Evolutionary conservation across 352 stramenopile species (phyloP), one percentile per base, ranked within the genome.

Genomic region (Phytophthora pini): DNA sequence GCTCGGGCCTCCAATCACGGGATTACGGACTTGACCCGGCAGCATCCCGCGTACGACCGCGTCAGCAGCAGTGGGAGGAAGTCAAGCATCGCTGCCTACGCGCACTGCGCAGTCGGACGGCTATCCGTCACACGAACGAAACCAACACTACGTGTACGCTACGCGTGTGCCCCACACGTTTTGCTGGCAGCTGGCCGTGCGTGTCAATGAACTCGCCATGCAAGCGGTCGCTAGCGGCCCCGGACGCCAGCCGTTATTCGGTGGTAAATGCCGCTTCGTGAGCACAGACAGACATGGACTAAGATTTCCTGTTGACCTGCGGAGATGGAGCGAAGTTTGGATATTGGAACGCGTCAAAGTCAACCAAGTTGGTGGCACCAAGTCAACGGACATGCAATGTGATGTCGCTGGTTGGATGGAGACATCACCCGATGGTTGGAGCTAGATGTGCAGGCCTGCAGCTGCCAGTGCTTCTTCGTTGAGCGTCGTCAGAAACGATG

Each of bases 401-500:
- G 12, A 20, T 31, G 43, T 17, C 13, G 27, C 5, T 4, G 20
- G 17, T 24, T 54, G 47, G 29, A 43, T 49, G 43, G 20, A 31
- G 49, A 43, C 38, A 22, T 43, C 43, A n/a, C 10, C 34, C 49
- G 22, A 45, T 22, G 41, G 3, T 29, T 53, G 24, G 47, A 39
- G 47, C 39, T 40, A 51, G 27, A n/a, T 4, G 49, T 53, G n/a
- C 32, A 47, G 10, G 13, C 10, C 38, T 34, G 50, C 41, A 53
- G 57, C 49, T 60, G 58, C 49, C 17, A 31, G 17, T 15, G 11
- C 22, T 55, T 52, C 46, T 64, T 64, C 39, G 45, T 54, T 64
- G 52, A 57, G 51, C 15, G 56, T 64, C 61, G 61, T 27, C 61
- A 69, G 45, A 69, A 69, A 69, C 61, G 45, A 43, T 47, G 31